Evolutionary conservation across 2,329 filamentous ascomycete genomes (phyloP).

Genomic region (Paraphaeosphaeria minitans): DNA sequence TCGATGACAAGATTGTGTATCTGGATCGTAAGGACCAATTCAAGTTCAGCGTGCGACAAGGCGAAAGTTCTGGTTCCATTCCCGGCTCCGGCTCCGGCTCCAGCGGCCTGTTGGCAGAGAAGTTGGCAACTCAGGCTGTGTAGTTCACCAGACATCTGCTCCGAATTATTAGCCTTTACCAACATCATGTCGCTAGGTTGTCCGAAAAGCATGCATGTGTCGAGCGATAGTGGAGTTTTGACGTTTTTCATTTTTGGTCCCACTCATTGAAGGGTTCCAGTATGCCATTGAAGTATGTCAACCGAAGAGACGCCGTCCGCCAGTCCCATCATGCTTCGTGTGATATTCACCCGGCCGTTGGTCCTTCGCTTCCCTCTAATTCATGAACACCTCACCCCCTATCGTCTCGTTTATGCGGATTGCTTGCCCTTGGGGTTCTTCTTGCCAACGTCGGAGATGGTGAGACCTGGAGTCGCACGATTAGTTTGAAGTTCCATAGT

Average conservation of each 20-base stretch:
- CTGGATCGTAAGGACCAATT: constrained; percentile 64
- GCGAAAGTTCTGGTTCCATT: not conserved
- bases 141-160: not conserved
- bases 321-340: constrained; percentile 27
- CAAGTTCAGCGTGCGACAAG: constrained; percentile 55
- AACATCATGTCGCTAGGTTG: not conserved
- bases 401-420: constrained; percentile 32
- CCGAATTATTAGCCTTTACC: constrained; percentile 19
- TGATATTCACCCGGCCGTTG: constrained; percentile 7
- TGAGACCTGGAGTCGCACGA: constrained; percentile 53
- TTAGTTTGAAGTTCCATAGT: not conserved
- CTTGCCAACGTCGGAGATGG: constrained; percentile 65
- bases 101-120: not conserved
- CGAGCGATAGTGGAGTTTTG: constrained; percentile 28
- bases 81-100: constrained; percentile 1
- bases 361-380: constrained; percentile 13
- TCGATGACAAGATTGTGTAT: constrained; percentile 62
- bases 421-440: constrained; percentile 66
- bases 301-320: constrained; percentile 39
- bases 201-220: not conserved
- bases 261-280: constrained; percentile 25
- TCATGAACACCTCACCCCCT: constrained; percentile 15
- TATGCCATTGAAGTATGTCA: constrained; percentile 42
- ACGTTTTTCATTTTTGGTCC: constrained; percentile 39
- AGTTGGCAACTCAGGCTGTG: not conserved